These are phyloP conservation scores for Penicillium janthinellum DNA, from an alignment of 2,329 filamentous ascomycete species.

Conservation along the genomic window DNA sequence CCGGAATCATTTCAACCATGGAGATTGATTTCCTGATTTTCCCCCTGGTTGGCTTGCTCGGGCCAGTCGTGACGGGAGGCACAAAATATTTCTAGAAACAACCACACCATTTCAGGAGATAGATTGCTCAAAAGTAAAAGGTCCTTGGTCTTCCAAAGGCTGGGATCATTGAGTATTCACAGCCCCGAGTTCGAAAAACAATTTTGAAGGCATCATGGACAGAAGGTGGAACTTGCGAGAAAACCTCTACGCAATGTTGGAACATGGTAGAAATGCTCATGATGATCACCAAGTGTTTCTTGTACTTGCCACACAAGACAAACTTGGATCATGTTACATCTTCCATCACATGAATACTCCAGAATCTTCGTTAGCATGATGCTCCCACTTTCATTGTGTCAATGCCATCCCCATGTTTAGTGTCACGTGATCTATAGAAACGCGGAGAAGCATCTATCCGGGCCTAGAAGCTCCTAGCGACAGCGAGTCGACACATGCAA, in stretches of 20 bases:
- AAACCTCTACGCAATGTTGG: neutral
- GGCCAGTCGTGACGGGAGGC: too few relatives aligned
- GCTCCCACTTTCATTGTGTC: too few relatives aligned
- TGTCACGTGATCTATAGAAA: constrained; percentile 31
- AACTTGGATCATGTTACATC: neutral
- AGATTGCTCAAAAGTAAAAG: neutral
- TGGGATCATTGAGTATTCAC: neutral
- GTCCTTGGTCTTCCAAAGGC: neutral
- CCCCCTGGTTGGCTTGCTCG: too few relatives aligned
- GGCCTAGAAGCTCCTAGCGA: constrained; percentile 3
- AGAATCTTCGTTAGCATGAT: neutral
- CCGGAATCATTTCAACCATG: too few relatives aligned
- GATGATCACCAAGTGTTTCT: neutral
- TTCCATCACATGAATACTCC: neutral
- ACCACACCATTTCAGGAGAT: neutral
- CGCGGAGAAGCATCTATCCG: constrained; percentile 24
- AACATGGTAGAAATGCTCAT: neutral
- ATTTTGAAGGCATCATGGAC: neutral
- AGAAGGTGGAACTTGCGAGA: neutral
- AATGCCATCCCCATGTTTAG: too few relatives aligned
- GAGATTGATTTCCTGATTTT: too few relatives aligned
- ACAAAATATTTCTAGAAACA: too few relatives aligned
- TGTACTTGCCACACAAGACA: neutral
- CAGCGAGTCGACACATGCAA: neutral
- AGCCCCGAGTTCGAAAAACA: neutral